Base-by-base conservation (phyloP, 345 rosid species). In the Cardamine resedifolia region DNA sequence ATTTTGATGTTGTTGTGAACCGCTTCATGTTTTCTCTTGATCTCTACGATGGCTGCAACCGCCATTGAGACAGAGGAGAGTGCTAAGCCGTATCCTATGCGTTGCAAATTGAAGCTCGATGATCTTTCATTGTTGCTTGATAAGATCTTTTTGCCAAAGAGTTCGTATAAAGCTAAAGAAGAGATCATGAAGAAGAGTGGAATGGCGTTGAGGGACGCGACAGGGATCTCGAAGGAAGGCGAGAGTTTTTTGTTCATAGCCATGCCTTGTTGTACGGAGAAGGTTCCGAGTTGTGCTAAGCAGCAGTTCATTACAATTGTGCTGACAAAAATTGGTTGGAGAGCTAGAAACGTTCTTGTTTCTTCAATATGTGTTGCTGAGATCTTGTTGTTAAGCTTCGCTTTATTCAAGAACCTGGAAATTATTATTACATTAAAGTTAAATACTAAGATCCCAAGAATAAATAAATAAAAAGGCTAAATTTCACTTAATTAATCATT, bases 241-340 rank as follows among this genome's bases (percentile, higher is more conserved):
- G 55, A 23, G 49, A 87, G 19, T 10, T 68, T 74, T 78, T 74
- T 83, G 53, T 83, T 58, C 92, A 85, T 87, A 59, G 71, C 23
- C 73, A 59, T 26, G 72, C 87, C 90, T 82, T 85, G 92, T 62
- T 80, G 73, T 33, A 85, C 85, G 6, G 92, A 81, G 74, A 85
- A 85, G 39, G 91, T 89, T 34, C 62, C 71, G 4, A 89, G 77
- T 60, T 85, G 89, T 21, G 92, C 90, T 3, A 85, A 52, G 77
- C 89, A 87, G 38, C 87, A 81, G 69, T 77, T 87, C 90, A 81
- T 83, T 81, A 82, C 56, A 74, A 89, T 85, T n/a, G 90, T 85
- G 85, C 86, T 75, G 1, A 18, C 81, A 30, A 85, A 89, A 23
- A 87, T 84, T 10, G 96, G 96, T 58, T 68, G 68, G 23, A 89